These are phyloP conservation scores for Arthrobotrys sphaeroides DNA, from an alignment of 2,329 filamentous ascomycete genomes.

Conservation along the genomic window DNA sequence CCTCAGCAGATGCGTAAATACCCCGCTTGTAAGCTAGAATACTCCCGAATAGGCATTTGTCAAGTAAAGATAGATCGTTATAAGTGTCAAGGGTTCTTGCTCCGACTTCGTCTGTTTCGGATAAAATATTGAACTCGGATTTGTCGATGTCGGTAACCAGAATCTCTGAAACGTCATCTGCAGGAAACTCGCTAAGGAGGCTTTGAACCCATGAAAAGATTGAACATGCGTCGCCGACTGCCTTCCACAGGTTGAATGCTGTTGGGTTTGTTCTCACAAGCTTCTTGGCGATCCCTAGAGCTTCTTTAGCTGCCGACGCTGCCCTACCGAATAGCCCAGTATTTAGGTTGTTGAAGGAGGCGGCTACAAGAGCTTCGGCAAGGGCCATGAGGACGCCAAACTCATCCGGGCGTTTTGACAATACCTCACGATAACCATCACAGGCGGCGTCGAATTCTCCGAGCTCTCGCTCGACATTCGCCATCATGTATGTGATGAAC, in stretches of 20 bases:
- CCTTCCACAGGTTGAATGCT: constrained; percentile 96
- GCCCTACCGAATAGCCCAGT: constrained; percentile 88
- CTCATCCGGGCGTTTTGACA: constrained; percentile 74
- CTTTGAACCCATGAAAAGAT: constrained; percentile 82
- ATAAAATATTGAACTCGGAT: constrained; percentile 70
- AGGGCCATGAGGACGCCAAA: constrained; percentile 88
- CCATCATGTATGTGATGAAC: constrained; percentile 97
- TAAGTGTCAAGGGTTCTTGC: constrained; percentile 57
- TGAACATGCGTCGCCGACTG: constrained; percentile 85
- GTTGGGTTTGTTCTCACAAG: constrained; percentile 71
- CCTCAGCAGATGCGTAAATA: constrained; percentile 75
- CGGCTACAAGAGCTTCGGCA: constrained; percentile 87
- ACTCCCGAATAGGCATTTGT: constrained; percentile 72
- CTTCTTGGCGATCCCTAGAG: constrained; percentile 73
- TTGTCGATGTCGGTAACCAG: constrained; percentile 67
- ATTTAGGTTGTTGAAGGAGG: constrained; percentile 77
- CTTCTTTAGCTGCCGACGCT: constrained; percentile 73
- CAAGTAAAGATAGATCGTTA: constrained; percentile 65
- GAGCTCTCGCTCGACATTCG: constrained; percentile 90
- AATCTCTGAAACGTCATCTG: constrained; percentile 68
- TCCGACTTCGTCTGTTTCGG: constrained; percentile 74
- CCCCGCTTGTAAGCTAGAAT: constrained; percentile 90
- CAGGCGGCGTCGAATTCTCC: constrained; percentile 90
- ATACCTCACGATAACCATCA: constrained; percentile 76
- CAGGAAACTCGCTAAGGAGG: constrained; percentile 71